Base-by-base conservation (phyloP, 768 basidiomycete genomes). In the Collybiopsis confluens region DNA sequence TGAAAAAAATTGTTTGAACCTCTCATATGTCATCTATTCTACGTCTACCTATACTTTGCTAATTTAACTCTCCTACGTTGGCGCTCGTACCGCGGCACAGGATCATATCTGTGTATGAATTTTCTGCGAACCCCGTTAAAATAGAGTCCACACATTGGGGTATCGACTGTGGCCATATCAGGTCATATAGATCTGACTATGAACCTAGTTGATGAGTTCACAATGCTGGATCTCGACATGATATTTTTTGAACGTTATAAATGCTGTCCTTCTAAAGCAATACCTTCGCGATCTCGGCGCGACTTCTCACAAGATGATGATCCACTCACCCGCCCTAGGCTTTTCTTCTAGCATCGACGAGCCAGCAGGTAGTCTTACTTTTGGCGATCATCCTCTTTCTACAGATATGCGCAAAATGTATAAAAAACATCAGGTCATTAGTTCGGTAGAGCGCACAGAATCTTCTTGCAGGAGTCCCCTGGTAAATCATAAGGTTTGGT, bases 1-100 rank as follows among this genome's bases (percentile, higher is more conserved):
- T 93, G 74, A 98, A 99, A 80, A 86, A 81, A 74, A 86, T 78
- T 65, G 79, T 95, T 72, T 91, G 79, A 88, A 78, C 63, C 63
- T 67, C 67, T 65, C 66, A 63, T 65, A 61, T 66, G 65, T 75
- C 73, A 74, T 74, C 68, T 84, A 76, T 73, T 73, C 57, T 53
- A 54, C 70, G 69, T 78, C 67, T 72, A 33, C 30, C 30, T 33
- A 33, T 33, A n/a, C n/a, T 73, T 79, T 16, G 42, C 55, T 49
- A 75, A 75, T 67, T 61, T 65, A 65, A 65, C 65, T 67, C 68
- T 70, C 72, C 69, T 69, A 48, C 21, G 70, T 65, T 71, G 56
- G 52, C 59, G 73, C 66, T 72, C 63, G 64, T 56, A 63, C 70
- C 68, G 72, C 72, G 69, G 67, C 72, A 71, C 70, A 53, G 71